Evolutionary conservation across 805 yeast genomes (phyloP).

Genomic region (Myxozyma neotropica): DNA sequence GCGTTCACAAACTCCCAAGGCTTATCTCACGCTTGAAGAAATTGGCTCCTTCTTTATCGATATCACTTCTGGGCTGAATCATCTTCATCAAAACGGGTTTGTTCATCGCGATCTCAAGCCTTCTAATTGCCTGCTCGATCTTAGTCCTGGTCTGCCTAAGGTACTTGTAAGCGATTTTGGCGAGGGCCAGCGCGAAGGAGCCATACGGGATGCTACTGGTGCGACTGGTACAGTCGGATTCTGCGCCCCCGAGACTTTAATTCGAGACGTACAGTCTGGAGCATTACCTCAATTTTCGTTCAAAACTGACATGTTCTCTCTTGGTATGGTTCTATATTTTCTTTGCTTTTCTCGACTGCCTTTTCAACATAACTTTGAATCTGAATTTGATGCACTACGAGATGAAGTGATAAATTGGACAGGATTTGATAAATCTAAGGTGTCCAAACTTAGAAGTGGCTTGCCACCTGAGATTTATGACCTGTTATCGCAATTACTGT

Average conservation of each 20-base stretch:
- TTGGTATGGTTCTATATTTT: conserved; percentile 81
- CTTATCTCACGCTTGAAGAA: conserved; percentile 54
- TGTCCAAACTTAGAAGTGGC: conserved; percentile 36
- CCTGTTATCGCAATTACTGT: conserved; percentile 48
- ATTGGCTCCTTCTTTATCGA: conserved; percentile 70
- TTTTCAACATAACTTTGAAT: conserved; percentile 44
- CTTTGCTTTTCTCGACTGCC: conserved; percentile 75
- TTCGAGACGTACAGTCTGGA: conserved; percentile 37
- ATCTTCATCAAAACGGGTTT: conserved; percentile 71
- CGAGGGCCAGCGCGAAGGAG: conserved; percentile 78
- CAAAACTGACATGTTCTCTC: conserved; percentile 76
- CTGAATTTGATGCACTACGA: conserved; percentile 43
- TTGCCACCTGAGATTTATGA: conserved; percentile 42
- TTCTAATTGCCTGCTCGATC: conserved; percentile 69
- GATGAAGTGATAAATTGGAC: conserved; percentile 43
- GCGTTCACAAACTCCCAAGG: background rate
- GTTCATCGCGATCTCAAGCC: conserved; percentile 91
- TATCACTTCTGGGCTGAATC: conserved; percentile 67
- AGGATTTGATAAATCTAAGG: conserved; percentile 40
- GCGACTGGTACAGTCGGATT: conserved; percentile 86
- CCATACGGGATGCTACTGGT: conserved; percentile 67
- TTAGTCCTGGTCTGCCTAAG: conserved; percentile 53
- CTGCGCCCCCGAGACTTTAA: conserved; percentile 80
- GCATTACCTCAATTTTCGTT: conserved; percentile 61
- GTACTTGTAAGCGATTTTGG: conserved; percentile 87